A percentile compares a stretch with the other conserved stretches of the same genome.
Conservation (phyloP, 495 filamentous ascomycete genomes). For the Lasiosphaeria ovina region DNA sequence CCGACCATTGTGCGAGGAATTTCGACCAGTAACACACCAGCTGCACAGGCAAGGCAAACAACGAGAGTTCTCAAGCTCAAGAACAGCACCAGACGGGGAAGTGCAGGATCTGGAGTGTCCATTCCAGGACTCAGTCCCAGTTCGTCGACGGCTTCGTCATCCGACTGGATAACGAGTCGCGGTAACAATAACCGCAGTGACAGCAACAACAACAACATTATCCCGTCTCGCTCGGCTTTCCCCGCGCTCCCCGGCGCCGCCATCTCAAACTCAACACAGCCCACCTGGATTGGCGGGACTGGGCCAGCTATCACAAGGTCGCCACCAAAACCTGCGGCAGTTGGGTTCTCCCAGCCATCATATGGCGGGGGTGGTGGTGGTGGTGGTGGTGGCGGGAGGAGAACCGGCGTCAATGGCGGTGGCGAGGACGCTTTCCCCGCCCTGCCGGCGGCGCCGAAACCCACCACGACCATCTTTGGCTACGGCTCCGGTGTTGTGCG, state of each 20-base stretch:
- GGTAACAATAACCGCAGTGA: too few relatives aligned
- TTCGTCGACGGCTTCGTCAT: neutral
- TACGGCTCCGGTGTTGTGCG: constrained; percentile 65
- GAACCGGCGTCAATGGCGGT: constrained; percentile 12
- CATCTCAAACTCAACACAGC: constrained; percentile 34
- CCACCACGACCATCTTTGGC: constrained; percentile 75
- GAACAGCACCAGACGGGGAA: constrained; percentile 44
- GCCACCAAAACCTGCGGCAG: constrained; percentile 21
- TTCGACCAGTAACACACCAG: constrained; percentile 25
- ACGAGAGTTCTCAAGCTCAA: constrained; percentile 48
- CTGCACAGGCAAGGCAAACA: constrained; percentile 35
- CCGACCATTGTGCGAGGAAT: constrained; percentile 22
- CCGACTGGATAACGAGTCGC: too few relatives aligned
- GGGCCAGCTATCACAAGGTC: constrained; percentile 23
- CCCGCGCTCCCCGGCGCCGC: constrained; percentile 41
- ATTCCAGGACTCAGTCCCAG: constrained; percentile 11
- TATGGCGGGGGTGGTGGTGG: neutral
- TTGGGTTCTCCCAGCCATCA: constrained; percentile 1
- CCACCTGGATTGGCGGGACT: constrained; percentile 34
- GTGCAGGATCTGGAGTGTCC: constrained; percentile 12
- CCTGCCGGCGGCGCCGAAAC: constrained; percentile 74
- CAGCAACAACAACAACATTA: constrained; percentile 5
- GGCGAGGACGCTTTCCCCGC: constrained; percentile 72
- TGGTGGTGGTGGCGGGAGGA: neutral
- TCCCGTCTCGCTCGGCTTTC: constrained; percentile 33